Base-by-base conservation (phyloP, 2,329 filamentous ascomycete species). In the Cladosporium halotolerans region DNA sequence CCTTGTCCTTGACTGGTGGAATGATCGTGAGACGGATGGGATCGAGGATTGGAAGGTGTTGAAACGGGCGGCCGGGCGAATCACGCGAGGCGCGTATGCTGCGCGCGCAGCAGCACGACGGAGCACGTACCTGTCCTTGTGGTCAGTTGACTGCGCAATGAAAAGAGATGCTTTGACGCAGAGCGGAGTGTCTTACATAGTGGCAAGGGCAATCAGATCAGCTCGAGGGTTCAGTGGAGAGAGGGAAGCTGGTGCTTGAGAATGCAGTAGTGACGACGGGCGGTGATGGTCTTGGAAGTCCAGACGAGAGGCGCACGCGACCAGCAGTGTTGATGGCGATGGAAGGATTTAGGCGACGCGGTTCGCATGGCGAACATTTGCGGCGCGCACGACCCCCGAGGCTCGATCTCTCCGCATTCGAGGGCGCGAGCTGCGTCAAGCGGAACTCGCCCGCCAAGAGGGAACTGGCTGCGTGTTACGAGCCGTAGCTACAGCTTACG, bases 21-120 rank as follows among this genome's bases (percentile, higher is more conserved):
- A 65, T 59, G 73, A 65, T 56, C 61, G 63, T 48, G 68, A 56
- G 23, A 66, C 53, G 39, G 69, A 66, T 32, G 69, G 68, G 49
- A 67, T 66, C 52, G 70, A 55, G 3, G 70, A 66, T 45, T 69
- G 66, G 55, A 75, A 67, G 49, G 69, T 68, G 47, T 59, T 57
- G 36, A 60, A 52, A 43, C 56, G 62, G 52, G 52, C 52, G 23
- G 34, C 40, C 31, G 51, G 53, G 48, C 51, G 53, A 11, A 58
- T 33, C 56, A 69, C 62, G 33, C 76, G 72, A 48, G 74, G 70
- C 33, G 75, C 70, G 19, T 74, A 70, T 54, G 82, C 62, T 45
- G 80, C 75, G 63, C 80, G 78, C 63, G 76, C 72, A 60, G 80
- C 79, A 59, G 77, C 72, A 63, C 79, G 79, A 57, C 81, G 79